Conservation (phyloP, 257 asterid genomes). For the Fraxinus cuspidata region DNA sequence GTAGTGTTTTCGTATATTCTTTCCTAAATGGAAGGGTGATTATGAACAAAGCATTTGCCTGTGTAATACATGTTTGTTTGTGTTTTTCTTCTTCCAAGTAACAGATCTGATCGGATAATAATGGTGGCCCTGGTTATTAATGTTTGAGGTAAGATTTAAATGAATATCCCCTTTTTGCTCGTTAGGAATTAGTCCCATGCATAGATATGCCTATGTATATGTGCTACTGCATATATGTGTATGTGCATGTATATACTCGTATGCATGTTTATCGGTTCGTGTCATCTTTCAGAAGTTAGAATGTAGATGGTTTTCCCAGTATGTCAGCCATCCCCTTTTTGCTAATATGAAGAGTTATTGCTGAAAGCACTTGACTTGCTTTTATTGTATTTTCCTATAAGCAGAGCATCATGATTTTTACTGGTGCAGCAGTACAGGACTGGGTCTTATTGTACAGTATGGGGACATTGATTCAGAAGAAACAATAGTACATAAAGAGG, state of each 20-base stretch:
- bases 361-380: constrained; percentile 2
- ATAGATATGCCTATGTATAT: background rate
- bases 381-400: background rate
- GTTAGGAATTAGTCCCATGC: background rate
- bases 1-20: background rate
- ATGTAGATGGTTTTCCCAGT: background rate
- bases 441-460: constrained; percentile 44
- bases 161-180: background rate
- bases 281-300: background rate
- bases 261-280: background rate
- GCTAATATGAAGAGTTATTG: background rate
- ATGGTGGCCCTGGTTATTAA: constrained; percentile 7
- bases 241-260: background rate
- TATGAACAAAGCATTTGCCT: background rate
- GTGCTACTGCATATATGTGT: background rate
- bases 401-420: background rate
- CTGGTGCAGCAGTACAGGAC: constrained; percentile 45
- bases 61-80: background rate
- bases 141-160: background rate
- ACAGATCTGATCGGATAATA: background rate
- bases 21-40: background rate
- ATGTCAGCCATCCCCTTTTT: background rate
- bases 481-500: constrained; percentile 39
- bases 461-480: constrained; percentile 31
- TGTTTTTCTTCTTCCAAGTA: background rate